Conservation (phyloP, 345 rosid genomes). For the Clarkia xantiana region DNA sequence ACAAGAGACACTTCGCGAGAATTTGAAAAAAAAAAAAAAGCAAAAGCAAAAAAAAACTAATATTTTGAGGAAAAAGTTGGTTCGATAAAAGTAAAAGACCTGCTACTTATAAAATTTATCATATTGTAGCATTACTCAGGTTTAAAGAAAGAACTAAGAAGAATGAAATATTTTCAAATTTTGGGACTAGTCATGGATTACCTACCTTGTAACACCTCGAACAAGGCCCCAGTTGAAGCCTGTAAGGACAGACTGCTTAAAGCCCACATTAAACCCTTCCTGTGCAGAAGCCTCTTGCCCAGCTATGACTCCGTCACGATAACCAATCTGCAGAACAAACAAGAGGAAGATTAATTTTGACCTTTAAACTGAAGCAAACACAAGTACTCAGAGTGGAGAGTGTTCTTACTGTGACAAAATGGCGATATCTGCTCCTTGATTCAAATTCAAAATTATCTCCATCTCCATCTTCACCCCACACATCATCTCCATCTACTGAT, state of each 20-base stretch:
- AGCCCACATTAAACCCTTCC: constrained; percentile 68
- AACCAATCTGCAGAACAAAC: constrained; percentile 38
- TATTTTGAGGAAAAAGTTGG: no score
- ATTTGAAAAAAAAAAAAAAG: no score
- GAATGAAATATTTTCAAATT: no score
- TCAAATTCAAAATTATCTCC: not conserved
- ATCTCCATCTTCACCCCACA: constrained; percentile 20
- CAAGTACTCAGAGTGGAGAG: not conserved
- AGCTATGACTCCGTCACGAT: constrained; percentile 63
- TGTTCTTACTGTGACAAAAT: constrained; percentile 30
- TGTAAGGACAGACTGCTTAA: constrained; percentile 39
- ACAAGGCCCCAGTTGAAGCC: constrained; percentile 69
- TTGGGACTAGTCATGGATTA: constrained; percentile 8
- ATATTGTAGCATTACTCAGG: no score
- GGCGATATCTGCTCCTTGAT: not conserved
- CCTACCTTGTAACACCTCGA: constrained; percentile 60
- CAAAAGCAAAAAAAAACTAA: no score
- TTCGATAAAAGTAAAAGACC: no score
- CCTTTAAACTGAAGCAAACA: not conserved
- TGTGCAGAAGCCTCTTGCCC: constrained; percentile 71
- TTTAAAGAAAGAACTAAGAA: no score
- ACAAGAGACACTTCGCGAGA: no score
- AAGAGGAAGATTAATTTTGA: not conserved
- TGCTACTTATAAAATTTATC: no score
- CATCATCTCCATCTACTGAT: constrained; percentile 17